These are phyloP conservation scores for Breviolum minutum DNA, from an alignment of 73 alveolate genomes.

Conservation along the genomic window DNA sequence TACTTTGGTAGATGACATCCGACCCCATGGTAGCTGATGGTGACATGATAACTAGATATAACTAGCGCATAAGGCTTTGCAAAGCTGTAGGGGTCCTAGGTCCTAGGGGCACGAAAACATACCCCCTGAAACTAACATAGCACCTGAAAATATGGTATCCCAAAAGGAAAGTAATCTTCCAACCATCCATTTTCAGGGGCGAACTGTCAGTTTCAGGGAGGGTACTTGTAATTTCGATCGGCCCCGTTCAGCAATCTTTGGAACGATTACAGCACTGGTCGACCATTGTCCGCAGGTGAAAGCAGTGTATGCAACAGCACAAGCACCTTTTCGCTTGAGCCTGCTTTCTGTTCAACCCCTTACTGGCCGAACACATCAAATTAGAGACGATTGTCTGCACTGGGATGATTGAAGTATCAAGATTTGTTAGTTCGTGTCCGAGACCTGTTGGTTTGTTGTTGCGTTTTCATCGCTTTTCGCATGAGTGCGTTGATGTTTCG, in stretches of 20 bases:
- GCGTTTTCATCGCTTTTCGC: no score
- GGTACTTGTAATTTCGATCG: not conserved
- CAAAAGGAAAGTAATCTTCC: not conserved
- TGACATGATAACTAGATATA: no score
- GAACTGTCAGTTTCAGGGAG: not conserved
- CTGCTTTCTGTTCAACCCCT: slow-evolving; percentile 48
- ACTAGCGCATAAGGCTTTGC: no score
- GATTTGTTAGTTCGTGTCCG: no score
- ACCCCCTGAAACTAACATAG: no score
- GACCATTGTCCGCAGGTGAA: not conserved
- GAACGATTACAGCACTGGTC: not conserved
- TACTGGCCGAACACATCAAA: slow-evolving; percentile 90
- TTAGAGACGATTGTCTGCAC: slow-evolving; percentile 13
- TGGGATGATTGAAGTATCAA: not conserved
- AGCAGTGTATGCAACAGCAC: not conserved
- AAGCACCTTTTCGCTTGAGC: not conserved
- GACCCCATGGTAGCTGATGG: no score
- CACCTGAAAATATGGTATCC: not conserved
- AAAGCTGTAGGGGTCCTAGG: no score
- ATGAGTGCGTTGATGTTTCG: no score
- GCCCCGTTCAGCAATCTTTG: not conserved
- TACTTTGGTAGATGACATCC: no score
- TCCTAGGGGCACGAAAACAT: no score
- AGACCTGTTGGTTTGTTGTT: no score
- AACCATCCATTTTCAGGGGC: not conserved